phyloP scores from a whole-genome alignment of 257 asterid genomes.

The Nicotiana tabacum region DNA sequence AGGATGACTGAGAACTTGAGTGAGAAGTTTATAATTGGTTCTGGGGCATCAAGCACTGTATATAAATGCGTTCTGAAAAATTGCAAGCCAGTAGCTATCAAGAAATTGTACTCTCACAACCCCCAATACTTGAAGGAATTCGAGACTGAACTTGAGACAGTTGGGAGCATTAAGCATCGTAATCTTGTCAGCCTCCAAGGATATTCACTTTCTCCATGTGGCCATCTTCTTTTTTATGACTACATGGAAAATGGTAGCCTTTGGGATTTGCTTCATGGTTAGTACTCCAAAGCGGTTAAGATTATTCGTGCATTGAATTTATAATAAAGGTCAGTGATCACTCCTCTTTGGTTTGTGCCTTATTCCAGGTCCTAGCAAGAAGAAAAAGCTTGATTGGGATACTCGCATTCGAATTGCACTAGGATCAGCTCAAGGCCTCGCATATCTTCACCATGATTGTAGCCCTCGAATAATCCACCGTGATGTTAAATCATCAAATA shows the following conservation, averaged over 20 bases:
- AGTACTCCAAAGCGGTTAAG: neutral
- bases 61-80: conserved; percentile 88
- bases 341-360: neutral
- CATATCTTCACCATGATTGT: conserved; percentile 90
- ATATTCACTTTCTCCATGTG: conserved; percentile 73
- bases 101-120: conserved; percentile 75
- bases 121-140: conserved; percentile 80
- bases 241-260: conserved; percentile 98
- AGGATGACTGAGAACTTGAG: conserved; percentile 88
- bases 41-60: conserved; percentile 92
- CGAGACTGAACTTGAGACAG: conserved; percentile 85
- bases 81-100: conserved; percentile 87
- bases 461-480: conserved; percentile 84
- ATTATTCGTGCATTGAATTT: neutral
- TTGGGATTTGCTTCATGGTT: conserved; percentile 93
- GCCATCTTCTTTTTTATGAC: conserved; percentile 83
- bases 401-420: conserved; percentile 67
- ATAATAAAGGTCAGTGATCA: neutral
- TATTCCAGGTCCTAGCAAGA: conserved; percentile 52
- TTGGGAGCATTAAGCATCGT: conserved; percentile 91
- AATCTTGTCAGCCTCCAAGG: conserved; percentile 92
- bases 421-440: conserved; percentile 88
- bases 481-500: conserved; percentile 87
- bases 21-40: conserved; percentile 80
- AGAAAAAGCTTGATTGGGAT: conserved; percentile 73